phyloP scores from a whole-genome alignment of 257 asterid genomes.

The Lithospermum erythrorhizon region DNA sequence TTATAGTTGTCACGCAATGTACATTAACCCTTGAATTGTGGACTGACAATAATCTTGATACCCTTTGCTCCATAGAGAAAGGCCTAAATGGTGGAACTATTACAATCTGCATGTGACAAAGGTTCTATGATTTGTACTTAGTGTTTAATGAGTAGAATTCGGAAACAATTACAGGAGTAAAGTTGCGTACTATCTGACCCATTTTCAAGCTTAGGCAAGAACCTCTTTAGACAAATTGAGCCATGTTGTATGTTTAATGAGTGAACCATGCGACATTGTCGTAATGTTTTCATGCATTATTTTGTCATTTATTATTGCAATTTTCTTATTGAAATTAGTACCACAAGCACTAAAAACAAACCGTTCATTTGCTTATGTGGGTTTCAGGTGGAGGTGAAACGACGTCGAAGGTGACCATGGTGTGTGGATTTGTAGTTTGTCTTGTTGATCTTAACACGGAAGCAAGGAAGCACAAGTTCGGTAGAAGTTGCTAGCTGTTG shows the following conservation, averaged over 20 bases:
- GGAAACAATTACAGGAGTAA: no score
- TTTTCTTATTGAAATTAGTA: background rate
- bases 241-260: background rate
- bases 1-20: background rate
- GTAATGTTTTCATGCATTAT: background rate
- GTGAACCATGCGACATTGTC: background rate
- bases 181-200: no score
- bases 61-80: background rate
- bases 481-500: constrained; percentile 18
- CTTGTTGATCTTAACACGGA: constrained; percentile 5
- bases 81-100: background rate
- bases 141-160: background rate
- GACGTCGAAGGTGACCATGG: constrained; percentile 52
- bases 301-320: background rate
- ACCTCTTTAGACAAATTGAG: no score
- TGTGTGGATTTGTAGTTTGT: constrained; percentile 10
- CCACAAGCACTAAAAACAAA: background rate
- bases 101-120: background rate
- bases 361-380: background rate
- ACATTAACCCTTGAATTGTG: background rate
- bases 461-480: constrained; percentile 25
- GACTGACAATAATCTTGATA: no score
- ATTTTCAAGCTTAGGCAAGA: no score
- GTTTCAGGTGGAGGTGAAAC: constrained; percentile 68
- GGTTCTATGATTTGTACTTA: background rate